A percentile compares a stretch with the other conserved stretches of the same genome.
Evolutionary conservation across 345 rosid genomes (phyloP).

Genomic region (Gynandropsis gynandra): DNA sequence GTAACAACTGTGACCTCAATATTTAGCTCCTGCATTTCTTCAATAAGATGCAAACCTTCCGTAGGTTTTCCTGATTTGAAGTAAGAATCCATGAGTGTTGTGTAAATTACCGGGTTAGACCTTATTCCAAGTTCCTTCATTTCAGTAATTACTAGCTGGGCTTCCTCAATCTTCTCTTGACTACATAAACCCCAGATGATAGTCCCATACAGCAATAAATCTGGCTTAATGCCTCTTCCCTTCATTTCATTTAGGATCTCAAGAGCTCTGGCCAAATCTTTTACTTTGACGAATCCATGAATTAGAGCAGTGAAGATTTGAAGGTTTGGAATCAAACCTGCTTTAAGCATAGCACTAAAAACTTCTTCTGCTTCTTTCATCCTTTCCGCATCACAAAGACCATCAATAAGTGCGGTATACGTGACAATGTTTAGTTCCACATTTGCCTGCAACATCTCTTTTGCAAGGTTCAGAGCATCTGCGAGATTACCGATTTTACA

Average conservation of each 20-base stretch:
- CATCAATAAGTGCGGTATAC: conserved; percentile 47
- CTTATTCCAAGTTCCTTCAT: conserved; percentile 46
- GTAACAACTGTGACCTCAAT: conserved; percentile 58
- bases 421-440: conserved; percentile 51
- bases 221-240: conserved; percentile 40
- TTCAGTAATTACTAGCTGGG: conserved; percentile 36
- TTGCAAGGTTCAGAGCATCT: conserved; percentile 50
- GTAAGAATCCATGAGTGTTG: conserved; percentile 54
- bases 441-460: conserved; percentile 48
- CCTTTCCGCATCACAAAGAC: conserved; percentile 48
- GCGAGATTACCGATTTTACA: conserved; percentile 44
- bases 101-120: conserved; percentile 44
- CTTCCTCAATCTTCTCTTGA: conserved; percentile 42
- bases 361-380: conserved; percentile 52
- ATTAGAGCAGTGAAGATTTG: conserved; percentile 45
- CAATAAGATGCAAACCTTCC: conserved; percentile 42
- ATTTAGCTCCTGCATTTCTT: conserved; percentile 39
- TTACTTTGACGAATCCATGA: conserved; percentile 52
- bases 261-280: conserved; percentile 43
- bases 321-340: conserved; percentile 45
- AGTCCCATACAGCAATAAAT: conserved; percentile 54
- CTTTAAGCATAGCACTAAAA: conserved; percentile 35
- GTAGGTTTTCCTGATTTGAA: conserved; percentile 43
- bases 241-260: conserved; percentile 45
- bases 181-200: conserved; percentile 52